Evolutionary conservation across 2,329 filamentous ascomycete genomes (phyloP), one percentile per base, ranked within the genome.

Genomic region (Fonsecaea monophora): DNA sequence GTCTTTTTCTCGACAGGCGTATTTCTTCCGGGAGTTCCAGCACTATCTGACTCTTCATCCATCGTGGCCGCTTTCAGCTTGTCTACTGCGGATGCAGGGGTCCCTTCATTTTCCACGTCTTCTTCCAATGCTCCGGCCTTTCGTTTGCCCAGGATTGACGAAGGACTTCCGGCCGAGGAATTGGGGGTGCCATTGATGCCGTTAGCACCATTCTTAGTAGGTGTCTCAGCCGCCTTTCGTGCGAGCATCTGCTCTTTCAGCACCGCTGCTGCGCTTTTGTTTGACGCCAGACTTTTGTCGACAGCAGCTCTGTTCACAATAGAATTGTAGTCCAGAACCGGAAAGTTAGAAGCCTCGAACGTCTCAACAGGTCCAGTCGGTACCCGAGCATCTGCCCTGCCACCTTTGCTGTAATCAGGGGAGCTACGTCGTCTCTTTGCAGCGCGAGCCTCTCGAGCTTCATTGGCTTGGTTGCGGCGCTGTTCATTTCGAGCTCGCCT

Each of bases 241-340:
- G 77, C 73, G 75, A 93, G 86, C 64, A 97, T 84, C 74, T 91
- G 88, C 72, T 90, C 90, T 79, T 96, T 96, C 60, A 99, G 81
- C 21, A 90, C 90, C 68, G 92, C 94, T 37, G 95, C 95, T 30
- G 95, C 95, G 74, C 92, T 97, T 80, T 96, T 97, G 81, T 99
- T 99, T 62, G 93, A 92, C 62, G 87, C 82, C 70, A 92, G 94
- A 35, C 91, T 88, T 74, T 89, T 89, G 65, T 87, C 84, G 38
- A 87, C 81, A 32, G 84, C 82, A 32, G 85, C 86, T 66, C 90
- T 87, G 75, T 94, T 94, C 68, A 95, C 89, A 7, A 97, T 87
- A 86, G 96, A 92, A 71, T 94, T 93, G 76, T 97, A 92, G 7
- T 93, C 96, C 68, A 96, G 82, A 35, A 85, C 82, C 4, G 70